These are phyloP conservation scores for Coemansia sp. DNA, from an alignment of 192 early-diverging fungal species.

Conservation along the genomic window DNA sequence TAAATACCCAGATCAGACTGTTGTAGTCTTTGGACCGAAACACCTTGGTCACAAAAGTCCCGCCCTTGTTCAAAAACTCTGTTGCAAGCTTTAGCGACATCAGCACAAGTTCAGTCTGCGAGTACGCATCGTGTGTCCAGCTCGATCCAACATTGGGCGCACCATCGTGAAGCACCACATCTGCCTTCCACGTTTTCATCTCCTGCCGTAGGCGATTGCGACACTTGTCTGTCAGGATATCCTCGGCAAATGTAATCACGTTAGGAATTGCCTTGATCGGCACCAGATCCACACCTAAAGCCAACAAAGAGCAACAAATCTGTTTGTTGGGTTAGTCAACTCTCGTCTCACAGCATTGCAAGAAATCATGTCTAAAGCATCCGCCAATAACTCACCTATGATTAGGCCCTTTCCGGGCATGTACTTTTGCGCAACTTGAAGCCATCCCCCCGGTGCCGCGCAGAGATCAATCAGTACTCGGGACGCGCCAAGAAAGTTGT, in stretches of 20 bases:
- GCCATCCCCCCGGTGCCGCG: constrained; percentile 98
- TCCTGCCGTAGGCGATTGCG: constrained; percentile 77
- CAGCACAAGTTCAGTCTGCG: constrained; percentile 90
- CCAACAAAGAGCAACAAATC: not conserved
- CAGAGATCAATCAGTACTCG: constrained; percentile 93
- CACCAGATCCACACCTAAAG: constrained; percentile 78
- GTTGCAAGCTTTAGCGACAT: constrained; percentile 90
- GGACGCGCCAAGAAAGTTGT: constrained; percentile 88
- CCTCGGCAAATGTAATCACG: constrained; percentile 92
- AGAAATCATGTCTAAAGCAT: not conserved
- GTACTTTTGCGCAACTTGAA: constrained; percentile 96
- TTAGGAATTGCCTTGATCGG: constrained; percentile 95
- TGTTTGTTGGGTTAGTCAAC: too few species aligned
- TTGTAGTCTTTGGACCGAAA: constrained; percentile 99
- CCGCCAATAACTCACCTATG: constrained; percentile 58
- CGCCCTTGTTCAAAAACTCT: constrained; percentile 88
- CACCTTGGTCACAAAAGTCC: constrained; percentile 96
- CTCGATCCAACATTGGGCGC: constrained; percentile 96
- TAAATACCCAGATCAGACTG: constrained; percentile 97
- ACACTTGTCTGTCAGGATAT: constrained; percentile 96
- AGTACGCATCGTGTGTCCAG: constrained; percentile 96
- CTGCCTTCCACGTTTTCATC: constrained; percentile 98
- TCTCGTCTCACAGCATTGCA: too few species aligned
- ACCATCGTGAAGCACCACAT: constrained; percentile 98
- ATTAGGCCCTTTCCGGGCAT: constrained; percentile 96